These are phyloP conservation scores for Stereum hirsutum DNA, from an alignment of 1,284 basidiomycete genomes.

Conservation along the genomic window DNA sequence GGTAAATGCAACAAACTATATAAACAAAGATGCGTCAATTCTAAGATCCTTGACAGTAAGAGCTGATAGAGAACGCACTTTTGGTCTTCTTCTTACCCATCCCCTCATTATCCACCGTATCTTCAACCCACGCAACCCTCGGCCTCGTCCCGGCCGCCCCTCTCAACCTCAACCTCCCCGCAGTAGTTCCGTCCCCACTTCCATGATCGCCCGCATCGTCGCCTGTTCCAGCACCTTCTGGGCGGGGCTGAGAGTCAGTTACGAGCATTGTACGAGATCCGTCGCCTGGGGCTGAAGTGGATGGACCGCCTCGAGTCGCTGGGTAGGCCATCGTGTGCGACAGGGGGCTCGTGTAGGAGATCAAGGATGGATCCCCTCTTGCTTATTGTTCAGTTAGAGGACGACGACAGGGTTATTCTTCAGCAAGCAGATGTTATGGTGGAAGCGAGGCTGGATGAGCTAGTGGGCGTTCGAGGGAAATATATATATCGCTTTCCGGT, in stretches of 20 bases:
- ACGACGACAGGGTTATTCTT: too few relatives aligned
- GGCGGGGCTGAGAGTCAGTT: slow-evolving; percentile 29
- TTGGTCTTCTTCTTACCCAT: slow-evolving; percentile 77
- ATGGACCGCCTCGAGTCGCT: slow-evolving; percentile 2
- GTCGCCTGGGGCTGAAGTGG: slow-evolving; percentile 35
- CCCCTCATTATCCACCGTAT: slow-evolving; percentile 78
- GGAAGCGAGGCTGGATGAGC: too few relatives aligned
- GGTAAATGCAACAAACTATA: slow-evolving; percentile 84
- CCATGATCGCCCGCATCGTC: slow-evolving; percentile 26
- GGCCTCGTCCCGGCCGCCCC: slow-evolving; percentile 34
- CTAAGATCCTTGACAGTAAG: background rate
- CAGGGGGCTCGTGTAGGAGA: background rate
- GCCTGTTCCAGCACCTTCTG: slow-evolving; percentile 10
- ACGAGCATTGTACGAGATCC: slow-evolving; percentile 51
- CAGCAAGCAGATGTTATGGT: too few relatives aligned
- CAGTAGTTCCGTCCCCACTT: slow-evolving; percentile 8
- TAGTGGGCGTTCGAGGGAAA: too few relatives aligned
- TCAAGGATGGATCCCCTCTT: too few relatives aligned
- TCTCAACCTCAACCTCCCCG: slow-evolving; percentile 46
- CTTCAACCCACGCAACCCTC: slow-evolving; percentile 69
- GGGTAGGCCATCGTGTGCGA: background rate
- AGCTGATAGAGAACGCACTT: slow-evolving; percentile 40
- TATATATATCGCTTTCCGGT: too few relatives aligned
- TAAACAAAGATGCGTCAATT: background rate
- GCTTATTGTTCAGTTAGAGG: too few relatives aligned